Evolutionary conservation across 2,329 filamentous ascomycete species (phyloP), one percentile per base, ranked within the genome.

Genomic region (Chaetomium globosum): DNA sequence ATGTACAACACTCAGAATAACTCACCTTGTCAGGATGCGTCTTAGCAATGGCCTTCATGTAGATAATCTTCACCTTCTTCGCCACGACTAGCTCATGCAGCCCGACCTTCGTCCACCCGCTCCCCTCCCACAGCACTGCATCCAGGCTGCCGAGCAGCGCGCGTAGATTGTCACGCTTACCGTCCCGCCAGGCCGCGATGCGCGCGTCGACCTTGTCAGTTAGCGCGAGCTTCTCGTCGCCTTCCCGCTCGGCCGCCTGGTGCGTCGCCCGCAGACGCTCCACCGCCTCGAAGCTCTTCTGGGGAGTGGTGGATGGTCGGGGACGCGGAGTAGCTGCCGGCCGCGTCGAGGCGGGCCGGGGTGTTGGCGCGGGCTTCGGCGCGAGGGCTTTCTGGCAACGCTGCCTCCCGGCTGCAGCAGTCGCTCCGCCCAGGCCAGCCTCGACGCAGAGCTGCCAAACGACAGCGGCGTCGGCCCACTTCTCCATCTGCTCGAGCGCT

Each of bases 1-100:
- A 31, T 30, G 4, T 5, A n/a, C 10, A 23, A 28, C 9, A 36
- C 33, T 2, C 8, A 16, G 10, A 26, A 66, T 21, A 71, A 77
- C 87, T 78, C 83, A 97, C 95, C 89, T 99, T 99, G 77, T 99
- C 95, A 67, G 95, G 95, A 83, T 99, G 95, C 71, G 95, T 95
- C 83, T 97, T 98, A 12, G 89, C 92, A 83, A 99, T 98, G 6
- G 94, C 95, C 85, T 97, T 97, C 95, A 99, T 98, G 76, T 99
- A 99, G 66, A 91, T 83, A 69, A 99, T 89, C 85, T 99, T 99
- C 76, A 98, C 95, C 82, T 94, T 97, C 71, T 91, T 93, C 39
- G 93, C 88, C 84, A 97, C 85, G 60, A 99, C 90, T 71, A 99
- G 78, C 80, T 99, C 95, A 69, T 93, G 89, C 87, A 99, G 87